These are phyloP conservation scores for Aspergillus mulundensis DNA, from an alignment of 495 filamentous ascomycete genomes.

Conservation along the genomic window DNA sequence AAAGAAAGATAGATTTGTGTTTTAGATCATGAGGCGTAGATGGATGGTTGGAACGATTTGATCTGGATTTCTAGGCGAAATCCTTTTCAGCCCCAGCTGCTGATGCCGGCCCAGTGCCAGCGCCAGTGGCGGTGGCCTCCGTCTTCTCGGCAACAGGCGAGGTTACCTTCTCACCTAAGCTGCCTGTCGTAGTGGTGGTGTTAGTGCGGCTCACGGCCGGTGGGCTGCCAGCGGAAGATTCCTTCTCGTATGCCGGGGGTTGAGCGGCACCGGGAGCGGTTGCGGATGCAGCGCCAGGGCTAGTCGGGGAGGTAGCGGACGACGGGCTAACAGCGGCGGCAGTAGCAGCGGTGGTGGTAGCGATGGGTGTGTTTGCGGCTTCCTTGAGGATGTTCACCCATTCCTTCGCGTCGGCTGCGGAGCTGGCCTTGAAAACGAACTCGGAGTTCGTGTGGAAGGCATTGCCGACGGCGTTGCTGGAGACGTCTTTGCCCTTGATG, in stretches of 20 bases:
- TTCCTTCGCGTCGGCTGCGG: conserved; percentile 66
- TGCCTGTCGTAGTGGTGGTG: conserved; percentile 3
- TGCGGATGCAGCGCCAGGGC: conserved; percentile 6
- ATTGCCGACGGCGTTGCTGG: conserved; percentile 55
- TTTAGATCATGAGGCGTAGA: not conserved
- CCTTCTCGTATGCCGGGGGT: conserved; percentile 29
- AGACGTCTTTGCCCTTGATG: conserved; percentile 88
- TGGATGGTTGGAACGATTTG: not conserved
- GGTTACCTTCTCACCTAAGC: not conserved
- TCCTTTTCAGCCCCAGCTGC: conserved; percentile 10
- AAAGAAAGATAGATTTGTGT: conserved; percentile 2
- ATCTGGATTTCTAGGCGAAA: conserved; percentile 1
- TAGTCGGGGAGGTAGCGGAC: conserved; percentile 14
- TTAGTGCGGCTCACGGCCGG: conserved; percentile 11
- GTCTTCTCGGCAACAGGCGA: conserved; percentile 3
- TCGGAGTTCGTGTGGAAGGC: conserved; percentile 61
- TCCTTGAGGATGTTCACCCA: conserved; percentile 73
- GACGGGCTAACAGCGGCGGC: conserved; percentile 11
- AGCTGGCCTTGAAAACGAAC: conserved; percentile 68
- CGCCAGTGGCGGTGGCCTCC: not conserved
- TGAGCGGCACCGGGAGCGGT: not conserved
- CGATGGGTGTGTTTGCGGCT: conserved; percentile 22
- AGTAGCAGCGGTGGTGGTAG: conserved; percentile 8
- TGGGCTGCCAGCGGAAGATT: conserved; percentile 11
- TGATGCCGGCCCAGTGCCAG: not conserved